These are phyloP conservation scores for Veloporphyrellus conicus DNA, from an alignment of 1,284 basidiomycete species.

Conservation along the genomic window DNA sequence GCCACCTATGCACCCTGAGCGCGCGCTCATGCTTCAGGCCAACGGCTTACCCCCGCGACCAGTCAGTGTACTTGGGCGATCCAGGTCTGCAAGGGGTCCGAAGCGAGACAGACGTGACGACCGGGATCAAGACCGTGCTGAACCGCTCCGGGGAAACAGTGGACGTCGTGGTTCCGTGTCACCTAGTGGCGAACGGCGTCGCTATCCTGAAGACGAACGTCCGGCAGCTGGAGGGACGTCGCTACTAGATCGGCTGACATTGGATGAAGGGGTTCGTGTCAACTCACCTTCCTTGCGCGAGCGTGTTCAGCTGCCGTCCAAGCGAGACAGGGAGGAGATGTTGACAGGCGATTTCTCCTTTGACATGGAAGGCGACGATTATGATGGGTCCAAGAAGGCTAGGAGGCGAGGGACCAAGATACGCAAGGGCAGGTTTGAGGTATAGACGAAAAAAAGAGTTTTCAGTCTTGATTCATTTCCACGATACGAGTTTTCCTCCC, in stretches of 20 bases:
- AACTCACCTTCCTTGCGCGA: constrained; percentile 37
- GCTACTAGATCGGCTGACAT: constrained; percentile 37
- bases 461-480: background rate
- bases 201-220: constrained; percentile 15
- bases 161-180: constrained; percentile 11
- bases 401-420: constrained; percentile 18
- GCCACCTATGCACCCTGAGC: constrained; percentile 31
- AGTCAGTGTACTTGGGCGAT: constrained; percentile 11
- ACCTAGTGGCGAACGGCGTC: constrained; percentile 18
- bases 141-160: constrained; percentile 17
- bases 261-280: constrained; percentile 20
- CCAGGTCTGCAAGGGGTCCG: constrained; percentile 11
- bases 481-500: background rate
- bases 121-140: constrained; percentile 19
- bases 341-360: constrained; percentile 19
- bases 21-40: constrained; percentile 29
- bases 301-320: constrained; percentile 38
- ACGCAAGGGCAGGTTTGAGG: constrained; percentile 22
- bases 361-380: constrained; percentile 23
- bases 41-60: constrained; percentile 32
- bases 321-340: constrained; percentile 40
- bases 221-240: constrained; percentile 19
- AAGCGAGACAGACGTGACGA: constrained; percentile 26
- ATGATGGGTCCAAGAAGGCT: constrained; percentile 22
- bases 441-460: background rate